Evolutionary conservation across 495 filamentous ascomycete genomes (phyloP), one percentile per base, ranked within the genome.

Genomic region (Podospora tetraspora): DNA sequence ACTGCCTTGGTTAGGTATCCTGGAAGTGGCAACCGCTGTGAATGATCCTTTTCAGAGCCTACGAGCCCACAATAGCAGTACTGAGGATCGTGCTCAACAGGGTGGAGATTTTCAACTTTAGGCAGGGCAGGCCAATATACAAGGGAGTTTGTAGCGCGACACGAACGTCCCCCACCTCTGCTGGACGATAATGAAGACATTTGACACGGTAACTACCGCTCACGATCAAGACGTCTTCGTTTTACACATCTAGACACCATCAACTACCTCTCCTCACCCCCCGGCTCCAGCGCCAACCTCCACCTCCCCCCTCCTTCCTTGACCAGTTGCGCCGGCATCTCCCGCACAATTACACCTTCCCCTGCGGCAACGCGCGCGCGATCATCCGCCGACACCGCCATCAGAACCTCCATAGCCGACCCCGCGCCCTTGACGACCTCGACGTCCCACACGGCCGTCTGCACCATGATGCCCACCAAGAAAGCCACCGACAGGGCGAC

Each of bases 381-480:
- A 27, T 72, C 75, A 0, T 68, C 64, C 10, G 72, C 66, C n/a
- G 63, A 56, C n/a, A 77, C 63, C n/a, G 72, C 72, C 16, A 74
- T 43, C 25, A 77, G 58, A 3, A 69, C 64, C 8, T 72, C 66
- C 21, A 69, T 57, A 2, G 69, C n/a, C 24, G 73, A 75, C 19
- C 61, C 56, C 13, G 34, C 21, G 24, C 69, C 70, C 61, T 77
- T 77, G 61, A 77, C 29, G 19, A 75, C 59, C 34, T 34, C 59
- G 0, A 76, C 74, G 22, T 69, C 43, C 75, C 75, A 76, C 2
- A 74, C 72, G 1, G 71, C 69, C n/a, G 74, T 76, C 65, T 76
- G 75, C 6, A 75, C 61, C 57, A 77, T 72, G 43, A 77, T 72
- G 0, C 74, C 72, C 16, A 70, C 3, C 4, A 77, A 32, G 59